Percentiles rank a stretch among this genome's conserved stretches.
Evolutionary conservation across 495 filamentous ascomycete genomes (phyloP).

Genomic region (Hypoxylon trugodes): DNA sequence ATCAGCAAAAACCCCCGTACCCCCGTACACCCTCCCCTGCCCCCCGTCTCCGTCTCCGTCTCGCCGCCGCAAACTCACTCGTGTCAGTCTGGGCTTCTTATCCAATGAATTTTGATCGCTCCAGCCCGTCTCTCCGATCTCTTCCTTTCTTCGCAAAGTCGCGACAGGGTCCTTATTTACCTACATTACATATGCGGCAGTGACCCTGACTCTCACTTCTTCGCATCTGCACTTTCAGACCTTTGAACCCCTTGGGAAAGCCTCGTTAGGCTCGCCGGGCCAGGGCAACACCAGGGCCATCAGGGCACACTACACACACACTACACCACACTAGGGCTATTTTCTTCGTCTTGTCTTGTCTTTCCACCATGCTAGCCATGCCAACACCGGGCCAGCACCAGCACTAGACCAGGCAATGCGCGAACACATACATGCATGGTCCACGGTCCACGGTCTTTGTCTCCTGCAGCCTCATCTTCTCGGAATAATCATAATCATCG

Average conservation of each 20-base stretch:
- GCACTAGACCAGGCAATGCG: no score
- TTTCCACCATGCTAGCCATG: no score
- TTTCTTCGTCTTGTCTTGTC: no score
- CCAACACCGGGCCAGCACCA: no score
- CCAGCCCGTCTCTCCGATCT: conserved; percentile 31
- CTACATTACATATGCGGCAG: conserved; percentile 32
- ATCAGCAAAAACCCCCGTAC: conserved; percentile 4
- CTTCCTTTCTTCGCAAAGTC: conserved; percentile 22
- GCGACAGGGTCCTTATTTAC: conserved; percentile 20
- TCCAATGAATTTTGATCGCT: conserved; percentile 31
- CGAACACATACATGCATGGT: conserved; percentile 38
- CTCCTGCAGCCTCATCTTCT: conserved; percentile 42
- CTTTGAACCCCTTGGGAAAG: conserved; percentile 3
- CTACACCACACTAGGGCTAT: no score
- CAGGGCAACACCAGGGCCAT: no score
- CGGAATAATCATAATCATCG: conserved; percentile 29
- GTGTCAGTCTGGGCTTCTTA: conserved; percentile 26
- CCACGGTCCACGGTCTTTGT: no score
- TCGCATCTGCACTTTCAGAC: conserved; percentile 11
- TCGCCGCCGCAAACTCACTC: conserved; percentile 35
- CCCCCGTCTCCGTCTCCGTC: conserved; percentile 28
- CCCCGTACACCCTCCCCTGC: no score
- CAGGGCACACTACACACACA: no score
- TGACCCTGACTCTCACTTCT: conserved; percentile 29
- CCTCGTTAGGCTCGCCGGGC: no score